These are phyloP conservation scores for Colletotrichum euphorbiae DNA, from an alignment of 2,329 filamentous ascomycete species.

Conservation along the genomic window DNA sequence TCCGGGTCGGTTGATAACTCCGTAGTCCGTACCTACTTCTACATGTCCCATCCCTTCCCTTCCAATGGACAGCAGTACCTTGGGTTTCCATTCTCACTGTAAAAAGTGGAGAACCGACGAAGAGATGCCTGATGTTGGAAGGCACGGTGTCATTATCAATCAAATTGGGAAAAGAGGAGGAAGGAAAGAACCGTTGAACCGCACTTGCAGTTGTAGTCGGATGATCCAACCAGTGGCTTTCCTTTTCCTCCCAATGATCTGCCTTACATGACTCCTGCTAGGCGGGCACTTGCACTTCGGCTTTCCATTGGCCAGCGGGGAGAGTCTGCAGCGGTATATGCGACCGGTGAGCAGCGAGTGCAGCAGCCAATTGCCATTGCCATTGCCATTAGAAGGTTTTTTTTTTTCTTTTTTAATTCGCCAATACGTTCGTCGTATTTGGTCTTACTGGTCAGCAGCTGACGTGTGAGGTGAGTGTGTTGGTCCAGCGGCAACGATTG, in stretches of 20 bases:
- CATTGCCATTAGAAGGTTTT: background rate
- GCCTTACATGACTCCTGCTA: slow-evolving; percentile 27
- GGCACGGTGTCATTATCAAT: background rate
- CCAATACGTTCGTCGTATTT: background rate
- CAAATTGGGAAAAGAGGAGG: background rate
- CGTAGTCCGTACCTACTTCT: too few relatives aligned
- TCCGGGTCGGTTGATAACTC: background rate
- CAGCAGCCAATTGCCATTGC: background rate
- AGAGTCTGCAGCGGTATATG: slow-evolving; percentile 18
- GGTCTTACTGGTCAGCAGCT: background rate
- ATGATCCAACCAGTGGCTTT: background rate
- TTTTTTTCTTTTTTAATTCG: background rate
- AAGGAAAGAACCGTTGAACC: background rate
- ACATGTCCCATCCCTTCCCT: too few relatives aligned
- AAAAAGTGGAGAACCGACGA: slow-evolving; percentile 31
- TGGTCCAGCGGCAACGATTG: background rate
- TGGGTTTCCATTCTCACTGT: background rate
- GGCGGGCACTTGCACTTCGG: background rate
- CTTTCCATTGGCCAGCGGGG: background rate
- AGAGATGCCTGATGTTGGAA: slow-evolving; percentile 16
- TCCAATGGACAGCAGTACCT: background rate
- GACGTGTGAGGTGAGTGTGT: background rate
- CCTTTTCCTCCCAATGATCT: slow-evolving; percentile 31
- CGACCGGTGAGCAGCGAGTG: background rate
- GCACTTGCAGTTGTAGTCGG: background rate